Evolutionary conservation across 805 yeast genomes (phyloP), one percentile per base, ranked within the genome.

Genomic region (Cyberlindnera maritima): DNA sequence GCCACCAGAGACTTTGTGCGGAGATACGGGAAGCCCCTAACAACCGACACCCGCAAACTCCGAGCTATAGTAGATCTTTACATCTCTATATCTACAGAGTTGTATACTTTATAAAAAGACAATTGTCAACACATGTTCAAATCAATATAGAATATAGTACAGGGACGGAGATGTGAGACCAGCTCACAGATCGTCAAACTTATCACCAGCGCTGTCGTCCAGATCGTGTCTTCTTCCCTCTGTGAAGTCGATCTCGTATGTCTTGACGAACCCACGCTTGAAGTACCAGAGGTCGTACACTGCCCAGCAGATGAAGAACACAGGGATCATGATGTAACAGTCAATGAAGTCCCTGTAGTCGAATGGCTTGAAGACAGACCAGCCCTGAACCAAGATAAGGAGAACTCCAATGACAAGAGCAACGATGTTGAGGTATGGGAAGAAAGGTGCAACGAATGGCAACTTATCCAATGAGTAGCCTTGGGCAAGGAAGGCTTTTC

Each of bases 371-470:
- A 76, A 76, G 47, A 64, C 65, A 1, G 75, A 65, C 77, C 78
- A 75, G 3, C 80, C 77, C 55, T 76, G 80, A 17, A 75, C 69
- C 25, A 75, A 53, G 1, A 68, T 72, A 46, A 76, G 59, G 37
- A 76, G 62, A 0, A 64, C 39, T 42, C 72, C 75, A 28, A 71
- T 43, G 1, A 57, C 51, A 9, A 74, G 57, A 2, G 76, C 76
- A 17, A 70, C 46, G 17, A 63, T 60, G 14, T 77, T 71, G 35
- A 68, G 53, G 44, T 54, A 58, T 9, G 80, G 80, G 53, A 63
- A 74, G 64, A 69, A 67, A 46, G 9, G 88, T 4, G 92, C 86
- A 59, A 77, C 81, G 70, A 75, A 88, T 4, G 94, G 92, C 47
- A 88, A 70, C 12, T 75, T 70, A 54, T 80, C 80, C 55, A 92